These are phyloP conservation scores for Fraxinus americana DNA, from an alignment of 257 asterid genomes.

Conservation along the genomic window DNA sequence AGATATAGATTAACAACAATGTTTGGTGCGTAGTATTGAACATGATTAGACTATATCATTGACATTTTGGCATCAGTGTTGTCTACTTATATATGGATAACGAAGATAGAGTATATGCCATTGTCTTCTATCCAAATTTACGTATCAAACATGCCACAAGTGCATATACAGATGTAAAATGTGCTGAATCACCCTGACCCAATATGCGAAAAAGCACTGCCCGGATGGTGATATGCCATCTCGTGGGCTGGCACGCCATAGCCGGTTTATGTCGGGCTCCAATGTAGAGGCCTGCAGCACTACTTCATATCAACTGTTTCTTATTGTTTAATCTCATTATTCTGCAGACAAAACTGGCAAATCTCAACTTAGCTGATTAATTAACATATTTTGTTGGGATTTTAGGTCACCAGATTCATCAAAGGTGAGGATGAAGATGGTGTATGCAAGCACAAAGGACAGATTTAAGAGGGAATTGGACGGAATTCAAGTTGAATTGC, in stretches of 20 bases:
- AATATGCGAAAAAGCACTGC: background rate
- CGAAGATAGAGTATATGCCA: no score
- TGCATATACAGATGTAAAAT: background rate
- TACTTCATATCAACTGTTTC: no score
- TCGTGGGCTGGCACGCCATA: background rate
- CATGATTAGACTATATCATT: background rate
- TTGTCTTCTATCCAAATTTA: no score
- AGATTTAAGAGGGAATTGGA: conserved; percentile 87
- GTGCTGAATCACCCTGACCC: background rate
- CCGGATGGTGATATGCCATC: no score
- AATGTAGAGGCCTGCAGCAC: no score
- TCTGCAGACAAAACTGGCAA: no score
- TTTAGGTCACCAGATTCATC: conserved; percentile 76
- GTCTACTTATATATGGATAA: no score
- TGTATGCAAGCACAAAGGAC: conserved; percentile 86
- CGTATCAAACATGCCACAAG: background rate
- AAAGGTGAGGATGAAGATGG: conserved; percentile 88
- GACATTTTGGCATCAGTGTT: background rate
- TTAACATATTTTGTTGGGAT: no score
- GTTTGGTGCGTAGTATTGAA: background rate
- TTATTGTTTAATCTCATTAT: no score
- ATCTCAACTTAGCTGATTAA: no score
- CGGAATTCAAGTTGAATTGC: conserved; percentile 81
- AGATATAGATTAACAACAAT: background rate
- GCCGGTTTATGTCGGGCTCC: no score